phyloP scores from a whole-genome alignment of 2,329 filamentous ascomycete species.

The Aureobasidium uvarum region DNA sequence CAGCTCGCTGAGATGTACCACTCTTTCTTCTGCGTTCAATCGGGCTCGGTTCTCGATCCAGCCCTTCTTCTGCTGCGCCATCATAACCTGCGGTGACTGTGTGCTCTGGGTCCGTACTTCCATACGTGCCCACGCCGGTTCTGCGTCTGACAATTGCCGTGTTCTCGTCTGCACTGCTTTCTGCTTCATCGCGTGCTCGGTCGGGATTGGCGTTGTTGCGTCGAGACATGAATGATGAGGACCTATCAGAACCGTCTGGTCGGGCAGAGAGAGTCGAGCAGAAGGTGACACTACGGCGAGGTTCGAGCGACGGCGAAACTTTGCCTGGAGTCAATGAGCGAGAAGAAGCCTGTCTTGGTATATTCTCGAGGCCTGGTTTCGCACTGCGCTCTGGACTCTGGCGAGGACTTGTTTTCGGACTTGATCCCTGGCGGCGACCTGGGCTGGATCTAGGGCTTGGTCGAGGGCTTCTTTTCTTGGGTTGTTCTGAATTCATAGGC shows the following conservation, averaged over 20 bases:
- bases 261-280: conserved; percentile 29
- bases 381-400: conserved; percentile 5
- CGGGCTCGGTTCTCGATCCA: conserved; percentile 23
- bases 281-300: conserved; percentile 32
- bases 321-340: neutral
- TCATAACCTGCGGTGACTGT: conserved; percentile 29
- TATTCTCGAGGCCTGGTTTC: neutral
- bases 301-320: conserved; percentile 18
- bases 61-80: conserved; percentile 30
- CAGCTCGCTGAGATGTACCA: neutral
- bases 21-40: conserved; percentile 22
- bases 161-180: conserved; percentile 44
- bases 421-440: neutral
- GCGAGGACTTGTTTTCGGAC: conserved; percentile 14
- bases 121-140: conserved; percentile 26
- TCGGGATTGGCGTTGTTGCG: conserved; percentile 19
- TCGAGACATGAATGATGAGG: conserved; percentile 23
- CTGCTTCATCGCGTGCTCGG: conserved; percentile 30
- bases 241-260: conserved; percentile 27
- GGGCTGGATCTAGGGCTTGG: conserved; percentile 6
- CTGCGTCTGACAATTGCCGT: conserved; percentile 42
- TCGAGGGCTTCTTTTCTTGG: conserved; percentile 12
- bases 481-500: neutral
- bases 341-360: conserved; percentile 11
- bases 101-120: neutral